Percentiles rank a stretch among this genome's conserved stretches.
phyloP scores from a whole-genome alignment of 768 basidiomycete genomes.

The Mycena galericulata region DNA sequence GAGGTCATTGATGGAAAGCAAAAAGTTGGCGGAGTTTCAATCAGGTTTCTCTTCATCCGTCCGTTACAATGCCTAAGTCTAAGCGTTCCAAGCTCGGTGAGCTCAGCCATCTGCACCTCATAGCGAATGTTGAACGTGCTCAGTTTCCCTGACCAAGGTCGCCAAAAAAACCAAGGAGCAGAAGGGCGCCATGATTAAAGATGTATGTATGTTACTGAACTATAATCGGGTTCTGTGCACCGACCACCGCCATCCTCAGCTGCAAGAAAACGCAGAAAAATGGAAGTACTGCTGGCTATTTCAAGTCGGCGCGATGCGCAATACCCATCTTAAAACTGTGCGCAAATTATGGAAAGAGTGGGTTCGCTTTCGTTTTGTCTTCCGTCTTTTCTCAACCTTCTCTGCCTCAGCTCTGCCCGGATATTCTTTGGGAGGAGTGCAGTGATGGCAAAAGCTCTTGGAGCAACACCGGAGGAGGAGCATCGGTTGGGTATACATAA shows the following conservation, averaged over 20 bases:
- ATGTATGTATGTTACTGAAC: constrained; percentile 74
- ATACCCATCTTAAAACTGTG: constrained; percentile 93
- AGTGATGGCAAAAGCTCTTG: constrained; percentile 97
- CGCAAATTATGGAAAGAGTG: constrained; percentile 94
- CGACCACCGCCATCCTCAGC: constrained; percentile 52
- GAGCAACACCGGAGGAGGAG: constrained; percentile 88
- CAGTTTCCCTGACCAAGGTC: constrained; percentile 95
- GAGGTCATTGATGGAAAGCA: constrained; percentile 39
- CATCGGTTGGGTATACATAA: constrained; percentile 81
- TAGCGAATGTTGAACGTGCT: constrained; percentile 32
- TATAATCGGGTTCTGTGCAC: constrained; percentile 13
- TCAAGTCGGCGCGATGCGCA: constrained; percentile 95
- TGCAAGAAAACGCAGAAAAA: constrained; percentile 87
- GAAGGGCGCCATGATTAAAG: constrained; percentile 85
- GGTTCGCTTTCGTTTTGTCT: constrained; percentile 40
- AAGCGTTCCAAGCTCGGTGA: constrained; percentile 90
- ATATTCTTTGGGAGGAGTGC: constrained; percentile 89
- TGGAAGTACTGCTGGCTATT: constrained; percentile 98
- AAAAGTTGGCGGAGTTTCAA: constrained; percentile 64
- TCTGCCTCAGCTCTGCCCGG: constrained; percentile 75
- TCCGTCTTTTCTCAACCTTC: constrained; percentile 3
- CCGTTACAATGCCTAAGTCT: constrained; percentile 87
- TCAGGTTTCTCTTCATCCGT: constrained; percentile 36
- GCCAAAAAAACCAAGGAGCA: constrained; percentile 93
- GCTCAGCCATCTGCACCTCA: constrained; percentile 40